Base-by-base conservation (phyloP, 129 eudicot genomes). In the Oenanthe sinensis region DNA sequence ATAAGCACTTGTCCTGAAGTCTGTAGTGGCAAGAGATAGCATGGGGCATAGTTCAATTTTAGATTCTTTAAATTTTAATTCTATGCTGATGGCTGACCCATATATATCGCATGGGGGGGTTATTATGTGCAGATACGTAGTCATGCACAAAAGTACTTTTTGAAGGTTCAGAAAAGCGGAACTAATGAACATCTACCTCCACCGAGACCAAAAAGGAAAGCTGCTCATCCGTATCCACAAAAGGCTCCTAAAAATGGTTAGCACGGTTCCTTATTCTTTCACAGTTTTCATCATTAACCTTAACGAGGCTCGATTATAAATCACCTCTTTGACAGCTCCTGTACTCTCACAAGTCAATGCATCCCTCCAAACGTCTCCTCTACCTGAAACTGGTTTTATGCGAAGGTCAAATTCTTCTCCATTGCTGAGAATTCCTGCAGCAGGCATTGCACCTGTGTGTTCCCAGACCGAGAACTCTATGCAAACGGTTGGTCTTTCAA, bases 151-250 rank as follows among this genome's bases (percentile, higher is more conserved):
- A 93, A 93, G 77, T 93, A 93, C 79, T 93, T 93, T 84, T 85
- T 91, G 76, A 93, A 93, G 79, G 98, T 87, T 83, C 97, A 93
- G 78, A 93, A 91, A 73, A 93, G 89, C 82, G 98, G 98, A 75
- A 89, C 91, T 55, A 87, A 88, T 68, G 98, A 91, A 84, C 98
- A 93, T 88, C 84, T 93, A 69, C 98, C 98, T 62, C 98, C 98
- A 42, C 97, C 98, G 60, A 87, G 98, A 26, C 98, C 98, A 14
- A 93, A 93, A 83, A 87, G 96, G 85, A 93, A 93, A 87, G 98
- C 98, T 70, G 83, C 97, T 78, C 98, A 93, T 79, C 96, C 98
- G 0, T 93, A 93, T 81, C 98, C 98, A 14, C 98, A 89, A 48
- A 93, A 93, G 79, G 98, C 98, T 76, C 85, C 98, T 24, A 91